Conservation (phyloP, 2,329 filamentous ascomycete species). For the Penicillium hordei region DNA sequence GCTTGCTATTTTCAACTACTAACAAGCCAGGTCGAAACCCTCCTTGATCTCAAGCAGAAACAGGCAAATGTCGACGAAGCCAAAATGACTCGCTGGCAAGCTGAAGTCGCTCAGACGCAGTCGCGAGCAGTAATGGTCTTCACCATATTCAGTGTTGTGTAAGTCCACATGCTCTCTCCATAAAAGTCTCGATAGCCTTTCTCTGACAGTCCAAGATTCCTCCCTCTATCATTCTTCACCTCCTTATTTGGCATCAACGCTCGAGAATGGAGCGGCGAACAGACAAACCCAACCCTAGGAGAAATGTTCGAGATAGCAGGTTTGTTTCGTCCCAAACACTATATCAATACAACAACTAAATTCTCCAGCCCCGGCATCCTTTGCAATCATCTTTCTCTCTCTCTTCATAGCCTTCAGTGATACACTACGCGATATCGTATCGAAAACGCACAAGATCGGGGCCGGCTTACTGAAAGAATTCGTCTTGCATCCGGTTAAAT, state of each 20-base stretch:
- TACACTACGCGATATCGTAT: constrained; percentile 27
- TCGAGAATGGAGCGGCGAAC: constrained; percentile 56
- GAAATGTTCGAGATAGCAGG: constrained; percentile 33
- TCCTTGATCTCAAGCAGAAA: constrained; percentile 66
- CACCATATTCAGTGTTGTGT: constrained; percentile 63
- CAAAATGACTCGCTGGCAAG: constrained; percentile 61
- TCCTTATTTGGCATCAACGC: constrained; percentile 67
- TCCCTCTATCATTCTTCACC: constrained; percentile 65
- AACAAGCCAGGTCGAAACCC: constrained; percentile 56
- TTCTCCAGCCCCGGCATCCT: constrained; percentile 40
- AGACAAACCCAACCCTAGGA: constrained; percentile 37
- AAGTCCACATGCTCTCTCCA: constrained; percentile 10
- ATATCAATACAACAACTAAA: not conserved
- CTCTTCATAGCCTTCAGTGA: constrained; percentile 57
- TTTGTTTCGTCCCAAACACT: constrained; percentile 2
- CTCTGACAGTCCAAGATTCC: constrained; percentile 42
- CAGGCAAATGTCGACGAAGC: constrained; percentile 67
- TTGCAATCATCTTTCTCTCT: constrained; percentile 54
- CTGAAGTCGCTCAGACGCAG: constrained; percentile 62
- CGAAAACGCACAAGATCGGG: constrained; percentile 26
- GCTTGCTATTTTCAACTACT: not conserved
- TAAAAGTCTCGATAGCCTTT: too few relatives aligned
- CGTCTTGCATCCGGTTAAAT: constrained; percentile 21
- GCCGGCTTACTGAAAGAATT: constrained; percentile 26
- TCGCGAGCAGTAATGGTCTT: constrained; percentile 60